Evolutionary conservation across 192 early-diverging fungal genomes (phyloP), one percentile per base, ranked within the genome.

Genomic region (Backusella luteola): DNA sequence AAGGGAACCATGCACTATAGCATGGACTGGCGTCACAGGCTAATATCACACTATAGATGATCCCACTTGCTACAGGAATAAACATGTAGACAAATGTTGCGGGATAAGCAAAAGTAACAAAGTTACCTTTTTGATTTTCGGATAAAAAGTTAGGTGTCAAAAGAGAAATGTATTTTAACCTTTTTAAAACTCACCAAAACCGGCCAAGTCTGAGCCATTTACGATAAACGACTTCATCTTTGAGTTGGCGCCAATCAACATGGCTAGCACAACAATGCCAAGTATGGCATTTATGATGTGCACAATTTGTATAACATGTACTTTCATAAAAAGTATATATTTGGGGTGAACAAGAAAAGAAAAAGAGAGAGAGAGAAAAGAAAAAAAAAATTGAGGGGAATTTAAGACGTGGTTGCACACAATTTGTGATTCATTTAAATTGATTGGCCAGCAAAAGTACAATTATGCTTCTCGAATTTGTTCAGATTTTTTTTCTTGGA

Each of bases 11-110:
- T 19, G 46, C 17, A 11, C n/a, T 44, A 66, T 79, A 74, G 4
- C 8, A 17, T 4, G 77, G 67, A 36, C 73, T 74, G 6, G 2
- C 3, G 46, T 79, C 77, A 34, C 67, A 79, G 5, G 67, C 67
- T 9, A 74, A 42, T 3, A 79, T 74, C 19, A 69, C 1, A 52
- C 73, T 70, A 39, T 59, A 79, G 7, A 74, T 41, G 19, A 69
- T 26, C 7, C 63, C n/a, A 38, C 44, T 52, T 26, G 67, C 36
- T 26, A 53, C 52, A 5, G 77, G 77, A 38, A 79, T 74, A 3
- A 79, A 36, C 77, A 79, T 79, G 73, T 74, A 79, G n/a, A 79
- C 73, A 66, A 56, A 75, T 3, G 77, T 74, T 9, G 73, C 77
- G 19, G 77, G 77, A 29, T 74, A 79, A 4, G 52, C 77, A 69